A percentile compares a stretch with the other conserved stretches of the same genome.
These are phyloP conservation scores for Apophysomyces variabilis DNA, from an alignment of 371 early-diverging fungal species.

Conservation along the genomic window DNA sequence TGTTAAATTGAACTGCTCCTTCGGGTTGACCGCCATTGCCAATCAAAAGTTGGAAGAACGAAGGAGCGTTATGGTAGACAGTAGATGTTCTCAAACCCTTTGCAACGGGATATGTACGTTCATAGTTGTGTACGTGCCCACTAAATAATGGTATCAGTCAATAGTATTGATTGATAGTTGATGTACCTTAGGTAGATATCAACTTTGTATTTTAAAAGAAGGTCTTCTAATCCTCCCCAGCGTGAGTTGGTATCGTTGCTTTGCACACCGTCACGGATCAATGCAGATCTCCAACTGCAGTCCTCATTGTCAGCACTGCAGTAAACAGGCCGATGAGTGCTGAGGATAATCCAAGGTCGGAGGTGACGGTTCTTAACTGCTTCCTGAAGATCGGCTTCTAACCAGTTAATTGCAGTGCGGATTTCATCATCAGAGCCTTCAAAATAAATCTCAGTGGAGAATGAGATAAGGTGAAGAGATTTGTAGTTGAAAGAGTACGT, in stretches of 20 bases:
- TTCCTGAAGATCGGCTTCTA: conserved; percentile 37
- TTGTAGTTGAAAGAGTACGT: conserved; percentile 51
- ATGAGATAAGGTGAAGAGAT: conserved; percentile 47
- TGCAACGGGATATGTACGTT: conserved; percentile 44
- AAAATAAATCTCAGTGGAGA: conserved; percentile 49
- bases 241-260: conserved; percentile 16
- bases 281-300: conserved; percentile 33
- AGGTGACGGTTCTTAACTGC: conserved; percentile 34
- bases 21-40: conserved; percentile 51
- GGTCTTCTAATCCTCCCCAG: conserved; percentile 21
- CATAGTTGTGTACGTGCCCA: conserved; percentile 48
- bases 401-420: conserved; percentile 43
- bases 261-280: conserved; percentile 31
- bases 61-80: conserved; percentile 44
- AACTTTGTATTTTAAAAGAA: conserved; percentile 29
- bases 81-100: conserved; percentile 27
- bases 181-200: conserved; percentile 28
- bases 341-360: conserved; percentile 49
- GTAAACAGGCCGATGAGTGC: conserved; percentile 45
- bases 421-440: conserved; percentile 34
- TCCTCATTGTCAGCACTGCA: conserved; percentile 35
- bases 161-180: neutral
- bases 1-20: conserved; percentile 27
- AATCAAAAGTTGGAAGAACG: conserved; percentile 37
- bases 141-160: conserved; percentile 10